These are phyloP conservation scores for Lathyrus sativus DNA, from an alignment of 306 rosid genomes.

Conservation along the genomic window DNA sequence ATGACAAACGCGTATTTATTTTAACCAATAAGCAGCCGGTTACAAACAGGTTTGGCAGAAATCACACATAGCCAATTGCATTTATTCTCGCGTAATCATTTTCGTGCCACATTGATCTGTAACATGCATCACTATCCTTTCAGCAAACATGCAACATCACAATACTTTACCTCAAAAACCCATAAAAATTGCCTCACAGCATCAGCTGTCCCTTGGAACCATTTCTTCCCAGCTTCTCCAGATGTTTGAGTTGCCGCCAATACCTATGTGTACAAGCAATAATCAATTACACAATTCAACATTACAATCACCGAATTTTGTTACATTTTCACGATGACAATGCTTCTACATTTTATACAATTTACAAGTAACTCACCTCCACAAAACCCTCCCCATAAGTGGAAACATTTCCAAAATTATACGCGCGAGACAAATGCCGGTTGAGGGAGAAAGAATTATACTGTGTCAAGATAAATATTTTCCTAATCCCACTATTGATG, in stretches of 20 bases:
- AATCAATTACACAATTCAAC: conserved; percentile 27
- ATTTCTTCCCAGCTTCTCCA: conserved; percentile 82
- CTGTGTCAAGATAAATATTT: conserved; percentile 81
- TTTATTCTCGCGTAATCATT: neutral
- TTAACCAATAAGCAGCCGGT: neutral
- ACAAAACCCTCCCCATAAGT: conserved; percentile 84
- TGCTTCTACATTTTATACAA: no score
- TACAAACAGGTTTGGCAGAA: neutral
- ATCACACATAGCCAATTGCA: neutral
- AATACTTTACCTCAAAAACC: conserved; percentile 84
- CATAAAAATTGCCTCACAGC: conserved; percentile 91
- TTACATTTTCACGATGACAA: neutral
- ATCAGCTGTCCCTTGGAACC: conserved; percentile 98
- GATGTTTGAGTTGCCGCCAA: conserved; percentile 96
- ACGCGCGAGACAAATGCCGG: conserved; percentile 79
- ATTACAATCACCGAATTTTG: neutral
- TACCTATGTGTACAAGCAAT: conserved; percentile 55
- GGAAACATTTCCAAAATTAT: conserved; percentile 77
- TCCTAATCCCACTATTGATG: conserved; percentile 87
- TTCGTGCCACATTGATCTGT: neutral
- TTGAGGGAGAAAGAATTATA: conserved; percentile 90
- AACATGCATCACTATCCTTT: neutral
- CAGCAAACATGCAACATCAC: neutral
- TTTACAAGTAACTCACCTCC: conserved; percentile 55
- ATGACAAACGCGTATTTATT: neutral